phyloP scores from a whole-genome alignment of 2,329 filamentous ascomycete genomes.

The Pseudogymnoascus sp. region DNA sequence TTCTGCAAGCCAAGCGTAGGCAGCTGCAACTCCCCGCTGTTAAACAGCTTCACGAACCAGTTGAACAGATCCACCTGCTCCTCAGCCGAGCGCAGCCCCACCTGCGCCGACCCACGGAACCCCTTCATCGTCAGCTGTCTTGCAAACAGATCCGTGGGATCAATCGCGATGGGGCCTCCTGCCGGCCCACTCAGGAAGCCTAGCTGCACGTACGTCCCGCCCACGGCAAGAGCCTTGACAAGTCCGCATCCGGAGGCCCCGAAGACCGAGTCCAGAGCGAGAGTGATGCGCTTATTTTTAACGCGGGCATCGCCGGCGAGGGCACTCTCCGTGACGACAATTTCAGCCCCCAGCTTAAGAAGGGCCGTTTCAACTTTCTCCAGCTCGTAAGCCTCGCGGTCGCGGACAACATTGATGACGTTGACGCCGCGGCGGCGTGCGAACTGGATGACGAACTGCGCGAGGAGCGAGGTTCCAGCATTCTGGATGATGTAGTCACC shows the following conservation, averaged over 20 bases:
- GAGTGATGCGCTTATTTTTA: slow-evolving; percentile 12
- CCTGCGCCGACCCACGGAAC: background rate
- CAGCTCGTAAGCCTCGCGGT: slow-evolving; percentile 12
- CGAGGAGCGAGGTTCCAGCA: slow-evolving; percentile 16
- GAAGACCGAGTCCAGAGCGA: slow-evolving; percentile 19
- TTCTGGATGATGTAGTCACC: slow-evolving; percentile 25
- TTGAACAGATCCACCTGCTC: background rate
- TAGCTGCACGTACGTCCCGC: slow-evolving; percentile 18
- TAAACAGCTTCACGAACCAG: background rate
- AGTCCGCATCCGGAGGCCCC: slow-evolving; percentile 15
- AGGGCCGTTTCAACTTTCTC: background rate
- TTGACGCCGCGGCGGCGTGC: slow-evolving; percentile 15
- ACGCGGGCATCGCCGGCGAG: slow-evolving; percentile 5
- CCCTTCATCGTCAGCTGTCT: background rate
- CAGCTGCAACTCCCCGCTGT: background rate
- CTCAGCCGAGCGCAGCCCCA: background rate
- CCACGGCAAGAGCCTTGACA: slow-evolving; percentile 13
- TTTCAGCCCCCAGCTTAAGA: slow-evolving; percentile 4
- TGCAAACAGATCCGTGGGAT: background rate
- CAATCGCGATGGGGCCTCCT: background rate
- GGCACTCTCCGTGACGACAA: slow-evolving; percentile 17
- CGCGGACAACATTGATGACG: slow-evolving; percentile 18
- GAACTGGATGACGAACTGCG: slow-evolving; percentile 22
- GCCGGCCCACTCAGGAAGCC: slow-evolving; percentile 15
- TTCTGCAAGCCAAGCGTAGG: background rate